phyloP scores from a whole-genome alignment of 306 rosid genomes.

The Sindora glabra region DNA sequence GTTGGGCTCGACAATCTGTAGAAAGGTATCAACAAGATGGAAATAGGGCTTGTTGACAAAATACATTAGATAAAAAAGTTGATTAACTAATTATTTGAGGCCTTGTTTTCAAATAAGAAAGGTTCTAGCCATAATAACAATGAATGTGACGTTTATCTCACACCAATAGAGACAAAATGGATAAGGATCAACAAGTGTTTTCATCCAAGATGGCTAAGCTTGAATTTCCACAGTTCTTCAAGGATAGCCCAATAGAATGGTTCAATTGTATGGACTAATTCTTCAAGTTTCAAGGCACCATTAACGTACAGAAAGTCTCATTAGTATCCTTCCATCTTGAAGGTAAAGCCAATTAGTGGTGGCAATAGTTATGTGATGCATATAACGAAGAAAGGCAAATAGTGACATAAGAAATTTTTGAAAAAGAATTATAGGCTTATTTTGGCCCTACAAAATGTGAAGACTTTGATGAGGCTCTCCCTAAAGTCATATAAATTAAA shows the following conservation, averaged over 20 bases:
- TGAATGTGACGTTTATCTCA: background rate
- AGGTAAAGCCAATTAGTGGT: background rate
- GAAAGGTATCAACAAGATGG: background rate
- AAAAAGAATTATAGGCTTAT: background rate
- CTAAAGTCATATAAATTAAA: background rate
- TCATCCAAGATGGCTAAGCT: background rate
- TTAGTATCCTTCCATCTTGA: background rate
- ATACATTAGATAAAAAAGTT: too few species aligned
- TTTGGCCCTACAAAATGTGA: background rate
- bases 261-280: background rate
- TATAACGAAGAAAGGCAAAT: background rate
- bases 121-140: background rate
- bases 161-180: background rate
- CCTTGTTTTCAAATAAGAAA: too few species aligned
- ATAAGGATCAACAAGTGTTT: background rate
- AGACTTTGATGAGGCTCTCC: background rate
- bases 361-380: background rate
- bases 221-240: background rate
- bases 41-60: too few species aligned
- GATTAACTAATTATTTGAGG: too few species aligned
- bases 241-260: background rate
- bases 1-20: background rate
- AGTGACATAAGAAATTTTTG: background rate
- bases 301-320: background rate
- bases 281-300: background rate